phyloP scores from a whole-genome alignment of 1,284 basidiomycete genomes.

The Apiotrichum gamsii region DNA sequence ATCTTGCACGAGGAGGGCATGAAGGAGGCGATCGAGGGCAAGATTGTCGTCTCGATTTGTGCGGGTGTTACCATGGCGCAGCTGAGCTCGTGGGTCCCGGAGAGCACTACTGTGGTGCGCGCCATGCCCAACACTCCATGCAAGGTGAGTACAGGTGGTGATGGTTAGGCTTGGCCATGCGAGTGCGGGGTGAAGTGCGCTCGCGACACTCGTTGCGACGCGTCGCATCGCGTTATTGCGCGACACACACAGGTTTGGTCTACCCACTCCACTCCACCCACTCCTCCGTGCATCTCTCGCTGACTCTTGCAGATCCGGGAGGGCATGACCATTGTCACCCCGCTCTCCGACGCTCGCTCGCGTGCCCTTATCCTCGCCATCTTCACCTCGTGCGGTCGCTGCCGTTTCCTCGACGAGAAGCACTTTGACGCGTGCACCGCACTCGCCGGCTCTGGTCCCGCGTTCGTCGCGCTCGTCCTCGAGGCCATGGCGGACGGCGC shows the following conservation, averaged over 20 bases:
- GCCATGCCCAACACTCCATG: conserved; percentile 99
- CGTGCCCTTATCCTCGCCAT: conserved; percentile 79
- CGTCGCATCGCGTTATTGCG: too few species aligned
- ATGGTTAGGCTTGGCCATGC: not conserved
- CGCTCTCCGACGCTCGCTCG: conserved; percentile 49
- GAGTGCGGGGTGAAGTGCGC: not conserved
- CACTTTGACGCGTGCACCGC: conserved; percentile 99
- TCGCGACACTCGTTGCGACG: not conserved
- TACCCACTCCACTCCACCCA: too few species aligned
- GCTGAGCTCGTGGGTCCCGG: conserved; percentile 65
- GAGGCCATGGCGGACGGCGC: conserved; percentile 99
- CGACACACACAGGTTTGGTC: not conserved
- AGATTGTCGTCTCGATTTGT: conserved; percentile 91
- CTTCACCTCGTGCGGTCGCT: conserved; percentile 89
- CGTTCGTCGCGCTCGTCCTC: conserved; percentile 92
- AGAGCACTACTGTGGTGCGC: conserved; percentile 77
- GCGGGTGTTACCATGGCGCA: conserved; percentile 89
- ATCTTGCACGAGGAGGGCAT: conserved; percentile 78
- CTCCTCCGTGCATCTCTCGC: not conserved
- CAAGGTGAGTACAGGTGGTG: conserved; percentile 56
- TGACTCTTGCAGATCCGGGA: conserved; percentile 69
- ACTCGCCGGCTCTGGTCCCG: conserved; percentile 90
- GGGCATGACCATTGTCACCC: conserved; percentile 88
- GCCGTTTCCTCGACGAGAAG: conserved; percentile 90
- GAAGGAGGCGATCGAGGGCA: conserved; percentile 74